Percentiles rank a stretch among this genome's conserved stretches.
Evolutionary conservation across 2,329 filamentous ascomycete species (phyloP).

Genomic region (Penicillium italicum): DNA sequence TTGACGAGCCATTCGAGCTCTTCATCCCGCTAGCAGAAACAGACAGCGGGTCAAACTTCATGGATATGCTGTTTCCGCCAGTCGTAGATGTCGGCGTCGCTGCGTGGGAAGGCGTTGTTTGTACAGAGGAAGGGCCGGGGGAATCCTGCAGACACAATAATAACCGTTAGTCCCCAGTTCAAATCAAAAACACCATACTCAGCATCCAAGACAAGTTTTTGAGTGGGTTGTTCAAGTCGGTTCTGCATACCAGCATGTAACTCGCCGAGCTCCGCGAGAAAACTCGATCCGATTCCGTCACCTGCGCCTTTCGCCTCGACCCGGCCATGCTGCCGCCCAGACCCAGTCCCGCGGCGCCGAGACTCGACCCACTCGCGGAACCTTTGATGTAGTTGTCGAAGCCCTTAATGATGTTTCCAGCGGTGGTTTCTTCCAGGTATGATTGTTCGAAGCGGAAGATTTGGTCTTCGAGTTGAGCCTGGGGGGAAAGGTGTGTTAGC

Average conservation of each 20-base stretch:
- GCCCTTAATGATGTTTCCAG: conserved; percentile 93
- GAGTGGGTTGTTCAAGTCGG: not conserved
- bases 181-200: too few species aligned
- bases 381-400: conserved; percentile 99
- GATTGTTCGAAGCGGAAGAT: conserved; percentile 80
- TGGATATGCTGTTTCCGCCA: conserved; percentile 24
- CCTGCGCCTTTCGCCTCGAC: conserved; percentile 44
- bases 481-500: not conserved
- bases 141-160: conserved; percentile 35
- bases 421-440: conserved; percentile 84
- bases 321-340: conserved; percentile 26
- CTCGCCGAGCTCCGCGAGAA: conserved; percentile 50
- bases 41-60: conserved; percentile 23
- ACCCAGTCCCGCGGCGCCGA: conserved; percentile 33
- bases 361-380: conserved; percentile 51
- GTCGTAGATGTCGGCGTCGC: conserved; percentile 44
- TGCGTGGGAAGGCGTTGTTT: conserved; percentile 47
- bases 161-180: not conserved
- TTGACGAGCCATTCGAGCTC: conserved; percentile 28
- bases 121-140: conserved; percentile 42
- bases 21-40: conserved; percentile 12
- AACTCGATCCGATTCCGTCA: conserved; percentile 47
- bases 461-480: conserved; percentile 67
- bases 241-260: conserved; percentile 42
- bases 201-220: not conserved